A percentile compares a stretch with the other conserved stretches of the same genome.
These are phyloP conservation scores for Pyrus betulifolia DNA, from an alignment of 306 rosid species.

Conservation along the genomic window DNA sequence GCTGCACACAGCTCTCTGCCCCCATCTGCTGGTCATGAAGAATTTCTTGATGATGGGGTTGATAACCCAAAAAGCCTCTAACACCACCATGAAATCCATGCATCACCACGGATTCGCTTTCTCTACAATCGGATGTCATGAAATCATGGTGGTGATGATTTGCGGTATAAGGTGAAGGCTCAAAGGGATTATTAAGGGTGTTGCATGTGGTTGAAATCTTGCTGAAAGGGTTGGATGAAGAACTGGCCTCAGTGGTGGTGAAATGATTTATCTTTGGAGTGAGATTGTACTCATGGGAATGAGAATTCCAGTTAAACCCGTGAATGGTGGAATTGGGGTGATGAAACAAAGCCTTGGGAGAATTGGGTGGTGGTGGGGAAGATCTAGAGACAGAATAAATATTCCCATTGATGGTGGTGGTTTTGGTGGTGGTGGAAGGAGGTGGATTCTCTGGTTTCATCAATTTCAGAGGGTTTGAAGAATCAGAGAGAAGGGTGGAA, in stretches of 20 bases:
- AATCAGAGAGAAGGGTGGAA: constrained; percentile 11
- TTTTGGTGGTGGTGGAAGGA: background rate
- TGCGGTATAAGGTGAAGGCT: background rate
- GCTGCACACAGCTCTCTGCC: background rate
- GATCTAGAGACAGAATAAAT: background rate
- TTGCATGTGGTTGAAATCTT: background rate
- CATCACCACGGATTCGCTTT: background rate
- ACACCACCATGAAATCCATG: background rate
- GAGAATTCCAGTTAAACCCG: constrained; percentile 10
- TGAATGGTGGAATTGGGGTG: background rate
- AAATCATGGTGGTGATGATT: background rate
- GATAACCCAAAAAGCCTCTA: background rate
- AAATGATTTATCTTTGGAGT: background rate
- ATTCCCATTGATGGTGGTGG: background rate
- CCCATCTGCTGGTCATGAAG: background rate
- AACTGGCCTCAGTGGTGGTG: background rate
- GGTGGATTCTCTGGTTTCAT: background rate
- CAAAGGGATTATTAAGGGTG: background rate
- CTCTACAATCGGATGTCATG: background rate
- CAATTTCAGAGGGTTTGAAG: constrained; percentile 16
- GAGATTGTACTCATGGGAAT: background rate
- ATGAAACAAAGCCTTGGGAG: too few species aligned
- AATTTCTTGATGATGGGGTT: background rate
- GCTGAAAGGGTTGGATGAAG: constrained; percentile 18
- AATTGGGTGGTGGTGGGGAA: background rate